Evolutionary conservation across 1,284 basidiomycete genomes (phyloP).

Genomic region (Ceratobasidium theobromae): DNA sequence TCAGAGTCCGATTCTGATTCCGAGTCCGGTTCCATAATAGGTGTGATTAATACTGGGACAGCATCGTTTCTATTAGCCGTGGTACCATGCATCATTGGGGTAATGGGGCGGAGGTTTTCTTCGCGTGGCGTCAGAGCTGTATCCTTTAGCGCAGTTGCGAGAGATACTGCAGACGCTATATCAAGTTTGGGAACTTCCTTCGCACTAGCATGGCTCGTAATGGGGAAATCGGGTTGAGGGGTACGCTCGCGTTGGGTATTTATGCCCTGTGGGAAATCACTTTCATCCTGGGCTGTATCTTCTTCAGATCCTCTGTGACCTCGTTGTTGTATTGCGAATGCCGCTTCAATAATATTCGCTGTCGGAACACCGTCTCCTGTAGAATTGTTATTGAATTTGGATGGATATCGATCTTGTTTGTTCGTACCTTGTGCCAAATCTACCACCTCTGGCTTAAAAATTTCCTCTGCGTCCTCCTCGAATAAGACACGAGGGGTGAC

Average conservation of each 20-base stretch:
- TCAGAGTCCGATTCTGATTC: constrained; percentile 24
- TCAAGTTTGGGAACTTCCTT: constrained; percentile 25
- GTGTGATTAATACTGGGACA: background rate
- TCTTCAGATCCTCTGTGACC: constrained; percentile 61
- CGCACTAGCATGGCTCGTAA: background rate
- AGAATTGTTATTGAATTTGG: background rate
- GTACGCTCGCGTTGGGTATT: background rate
- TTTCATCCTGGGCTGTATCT: constrained; percentile 8
- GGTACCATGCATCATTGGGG: background rate
- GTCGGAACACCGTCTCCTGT: constrained; percentile 24
- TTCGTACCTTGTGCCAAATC: constrained; percentile 30
- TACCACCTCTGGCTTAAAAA: constrained; percentile 34
- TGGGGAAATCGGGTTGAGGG: background rate
- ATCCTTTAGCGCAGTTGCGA: constrained; percentile 24
- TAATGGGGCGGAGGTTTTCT: background rate
- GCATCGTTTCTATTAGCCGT: background rate
- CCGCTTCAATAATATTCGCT: constrained; percentile 26
- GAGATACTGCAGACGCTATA: constrained; percentile 21
- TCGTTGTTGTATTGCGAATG: constrained; percentile 63
- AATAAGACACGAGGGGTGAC: constrained; percentile 25
- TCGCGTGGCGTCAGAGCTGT: constrained; percentile 28
- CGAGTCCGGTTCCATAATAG: background rate
- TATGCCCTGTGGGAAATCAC: constrained; percentile 11
- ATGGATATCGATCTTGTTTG: background rate
- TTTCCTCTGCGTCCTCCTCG: constrained; percentile 31